Evolutionary conservation across 1,139 yeast genomes (phyloP).

Genomic region (Lodderomyces oxycetoniae): DNA sequence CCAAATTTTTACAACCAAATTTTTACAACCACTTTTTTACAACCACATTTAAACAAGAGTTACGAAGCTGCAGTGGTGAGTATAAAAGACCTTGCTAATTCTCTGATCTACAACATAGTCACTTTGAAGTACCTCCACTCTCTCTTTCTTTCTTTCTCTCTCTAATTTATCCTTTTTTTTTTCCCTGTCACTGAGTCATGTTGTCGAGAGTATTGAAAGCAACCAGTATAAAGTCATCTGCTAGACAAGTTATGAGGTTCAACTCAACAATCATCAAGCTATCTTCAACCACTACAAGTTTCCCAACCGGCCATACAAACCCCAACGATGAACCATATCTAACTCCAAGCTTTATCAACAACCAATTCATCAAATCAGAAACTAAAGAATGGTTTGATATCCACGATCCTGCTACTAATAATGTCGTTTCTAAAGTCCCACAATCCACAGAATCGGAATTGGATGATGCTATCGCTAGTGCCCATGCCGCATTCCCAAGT

Average conservation of each 20-base stretch:
- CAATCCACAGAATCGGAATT: conserved; percentile 67
- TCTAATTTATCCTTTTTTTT: no score
- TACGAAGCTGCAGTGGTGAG: no score
- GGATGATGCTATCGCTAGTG: conserved; percentile 62
- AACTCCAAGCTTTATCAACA: conserved; percentile 57
- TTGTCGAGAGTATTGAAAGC: conserved; percentile 13
- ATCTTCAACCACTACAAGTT: conserved; percentile 29
- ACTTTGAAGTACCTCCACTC: no score
- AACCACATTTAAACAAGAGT: no score
- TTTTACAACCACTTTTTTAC: no score
- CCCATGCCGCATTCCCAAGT: conserved; percentile 53
- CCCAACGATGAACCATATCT: conserved; percentile 38
- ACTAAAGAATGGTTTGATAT: conserved; percentile 64
- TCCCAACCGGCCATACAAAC: conserved; percentile 47
- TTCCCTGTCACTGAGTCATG: no score
- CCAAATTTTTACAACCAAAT: no score
- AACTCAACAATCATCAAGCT: conserved; percentile 23
- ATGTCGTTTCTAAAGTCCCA: conserved; percentile 64
- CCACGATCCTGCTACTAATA: conserved; percentile 73
- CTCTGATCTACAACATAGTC: no score
- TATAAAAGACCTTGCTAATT: no score
- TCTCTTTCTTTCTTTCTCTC: no score
- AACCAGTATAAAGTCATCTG: conserved; percentile 7
- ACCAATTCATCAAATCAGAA: conserved; percentile 52
- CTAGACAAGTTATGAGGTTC: conserved; percentile 14